Evolutionary conservation across 2,329 filamentous ascomycete species (phyloP).

Genomic region (Microcyclosporella mali): DNA sequence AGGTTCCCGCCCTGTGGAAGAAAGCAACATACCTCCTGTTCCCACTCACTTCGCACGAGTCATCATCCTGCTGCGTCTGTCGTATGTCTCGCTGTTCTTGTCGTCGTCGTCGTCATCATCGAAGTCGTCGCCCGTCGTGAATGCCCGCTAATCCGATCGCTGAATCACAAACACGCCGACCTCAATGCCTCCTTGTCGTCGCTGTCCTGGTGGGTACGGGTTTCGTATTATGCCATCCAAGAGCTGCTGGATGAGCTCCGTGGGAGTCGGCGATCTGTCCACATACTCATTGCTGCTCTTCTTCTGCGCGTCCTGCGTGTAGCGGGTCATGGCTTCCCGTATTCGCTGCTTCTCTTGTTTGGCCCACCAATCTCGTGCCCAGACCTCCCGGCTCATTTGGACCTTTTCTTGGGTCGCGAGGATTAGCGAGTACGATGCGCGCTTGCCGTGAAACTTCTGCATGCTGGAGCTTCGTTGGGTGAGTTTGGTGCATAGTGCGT

Average conservation of each 20-base stretch:
- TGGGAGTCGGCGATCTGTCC: slow-evolving; percentile 35
- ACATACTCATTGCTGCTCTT: slow-evolving; percentile 31
- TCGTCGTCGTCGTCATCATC: slow-evolving; percentile 1
- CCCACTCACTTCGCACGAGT: no score
- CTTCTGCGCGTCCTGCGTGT: slow-evolving; percentile 40
- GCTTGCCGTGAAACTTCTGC: slow-evolving; percentile 27
- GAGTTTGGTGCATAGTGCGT: slow-evolving; percentile 22
- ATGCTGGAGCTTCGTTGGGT: slow-evolving; percentile 24
- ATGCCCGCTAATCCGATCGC: slow-evolving; percentile 24
- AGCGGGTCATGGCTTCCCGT: slow-evolving; percentile 44
- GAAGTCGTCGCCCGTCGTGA: slow-evolving; percentile 1
- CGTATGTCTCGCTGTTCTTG: no score
- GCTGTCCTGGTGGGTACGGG: slow-evolving; percentile 40
- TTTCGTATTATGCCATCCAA: slow-evolving; percentile 52
- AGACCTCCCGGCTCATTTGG: slow-evolving; percentile 47
- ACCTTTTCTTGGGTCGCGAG: slow-evolving; percentile 49
- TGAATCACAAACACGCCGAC: slow-evolving; percentile 44
- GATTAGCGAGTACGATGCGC: slow-evolving; percentile 36
- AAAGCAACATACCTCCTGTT: no score
- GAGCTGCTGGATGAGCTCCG: slow-evolving; percentile 54
- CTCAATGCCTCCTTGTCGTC: slow-evolving; percentile 42
- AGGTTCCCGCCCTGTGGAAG: no score
- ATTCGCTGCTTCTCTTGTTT: slow-evolving; percentile 58
- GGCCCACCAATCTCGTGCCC: slow-evolving; percentile 57
- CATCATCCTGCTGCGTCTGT: no score